These are phyloP conservation scores for Oryza australiensis DNA, from an alignment of 176 grass and related monocot species.

Conservation along the genomic window DNA sequence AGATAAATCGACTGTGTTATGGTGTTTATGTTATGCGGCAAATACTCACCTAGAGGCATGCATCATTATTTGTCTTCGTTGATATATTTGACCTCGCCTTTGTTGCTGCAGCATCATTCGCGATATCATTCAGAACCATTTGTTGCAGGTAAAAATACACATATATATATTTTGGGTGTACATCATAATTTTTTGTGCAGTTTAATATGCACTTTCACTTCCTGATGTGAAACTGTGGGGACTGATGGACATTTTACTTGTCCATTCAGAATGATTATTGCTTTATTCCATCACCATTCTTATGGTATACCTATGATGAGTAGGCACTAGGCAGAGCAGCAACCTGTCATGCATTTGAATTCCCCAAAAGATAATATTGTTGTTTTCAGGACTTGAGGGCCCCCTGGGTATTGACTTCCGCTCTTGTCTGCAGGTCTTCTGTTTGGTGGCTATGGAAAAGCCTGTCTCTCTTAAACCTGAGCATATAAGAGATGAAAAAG, in stretches of 20 bases:
- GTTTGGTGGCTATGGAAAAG: conserved; percentile 99
- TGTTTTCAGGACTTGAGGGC: conserved; percentile 17
- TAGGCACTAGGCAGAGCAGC: background rate
- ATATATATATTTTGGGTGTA: background rate
- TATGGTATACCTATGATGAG: conserved; percentile 20
- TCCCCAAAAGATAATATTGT: background rate
- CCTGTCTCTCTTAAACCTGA: conserved; percentile 87
- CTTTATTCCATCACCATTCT: background rate
- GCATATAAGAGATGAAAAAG: conserved; percentile 99
- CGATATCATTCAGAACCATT: conserved; percentile 98
- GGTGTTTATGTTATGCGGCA: conserved; percentile 15
- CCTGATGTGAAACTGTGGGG: background rate
- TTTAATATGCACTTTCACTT: background rate
- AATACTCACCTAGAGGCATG: background rate
- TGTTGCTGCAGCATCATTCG: conserved; percentile 86
- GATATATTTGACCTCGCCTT: conserved; percentile 23
- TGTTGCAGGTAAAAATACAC: conserved; percentile 96
- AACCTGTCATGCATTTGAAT: background rate
- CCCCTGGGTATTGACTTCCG: conserved; percentile 14
- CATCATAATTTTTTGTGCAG: background rate
- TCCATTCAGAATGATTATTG: background rate
- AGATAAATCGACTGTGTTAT: background rate
- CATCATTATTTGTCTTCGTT: background rate
- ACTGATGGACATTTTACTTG: background rate
- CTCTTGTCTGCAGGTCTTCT: conserved; percentile 69